phyloP scores from a whole-genome alignment of 257 asterid genomes.

The Penstemon eatonii region DNA sequence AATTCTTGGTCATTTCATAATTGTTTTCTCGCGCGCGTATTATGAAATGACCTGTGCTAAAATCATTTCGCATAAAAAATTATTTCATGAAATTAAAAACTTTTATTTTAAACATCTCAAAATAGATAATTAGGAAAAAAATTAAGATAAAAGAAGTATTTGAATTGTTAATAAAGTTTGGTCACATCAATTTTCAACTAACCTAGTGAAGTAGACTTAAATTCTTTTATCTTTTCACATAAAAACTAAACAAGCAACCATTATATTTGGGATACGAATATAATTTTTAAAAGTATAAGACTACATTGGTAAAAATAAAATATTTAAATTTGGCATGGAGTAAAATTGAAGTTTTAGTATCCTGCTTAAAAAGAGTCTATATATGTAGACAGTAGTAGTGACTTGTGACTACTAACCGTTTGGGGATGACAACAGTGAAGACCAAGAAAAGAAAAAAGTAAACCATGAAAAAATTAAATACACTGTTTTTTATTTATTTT shows the following conservation, averaged over 20 bases:
- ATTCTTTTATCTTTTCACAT: too few species aligned
- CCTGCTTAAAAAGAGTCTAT: background rate
- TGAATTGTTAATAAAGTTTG: background rate
- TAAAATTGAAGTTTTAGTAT: conserved; percentile 26
- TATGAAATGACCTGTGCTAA: too few species aligned
- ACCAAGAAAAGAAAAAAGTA: conserved; percentile 16
- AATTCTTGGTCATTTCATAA: background rate
- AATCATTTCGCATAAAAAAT: too few species aligned
- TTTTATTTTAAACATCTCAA: too few species aligned
- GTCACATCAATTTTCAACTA: background rate
- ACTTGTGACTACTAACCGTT: conserved; percentile 37
- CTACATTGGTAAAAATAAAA: background rate
- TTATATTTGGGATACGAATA: background rate
- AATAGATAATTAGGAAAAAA: too few species aligned
- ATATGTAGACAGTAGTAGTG: background rate
- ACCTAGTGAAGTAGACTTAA: background rate
- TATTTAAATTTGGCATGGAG: conserved; percentile 8
- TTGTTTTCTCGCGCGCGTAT: too few species aligned
- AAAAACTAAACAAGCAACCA: background rate
- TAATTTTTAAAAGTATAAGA: background rate
- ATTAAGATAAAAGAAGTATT: background rate
- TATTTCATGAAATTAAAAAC: too few species aligned
- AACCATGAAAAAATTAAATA: background rate
- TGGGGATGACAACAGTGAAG: conserved; percentile 26
- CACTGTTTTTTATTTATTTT: background rate